Evolutionary conservation across 345 rosid species (phyloP), one percentile per base, ranked within the genome.

Genomic region (Hypericum androsaemum): DNA sequence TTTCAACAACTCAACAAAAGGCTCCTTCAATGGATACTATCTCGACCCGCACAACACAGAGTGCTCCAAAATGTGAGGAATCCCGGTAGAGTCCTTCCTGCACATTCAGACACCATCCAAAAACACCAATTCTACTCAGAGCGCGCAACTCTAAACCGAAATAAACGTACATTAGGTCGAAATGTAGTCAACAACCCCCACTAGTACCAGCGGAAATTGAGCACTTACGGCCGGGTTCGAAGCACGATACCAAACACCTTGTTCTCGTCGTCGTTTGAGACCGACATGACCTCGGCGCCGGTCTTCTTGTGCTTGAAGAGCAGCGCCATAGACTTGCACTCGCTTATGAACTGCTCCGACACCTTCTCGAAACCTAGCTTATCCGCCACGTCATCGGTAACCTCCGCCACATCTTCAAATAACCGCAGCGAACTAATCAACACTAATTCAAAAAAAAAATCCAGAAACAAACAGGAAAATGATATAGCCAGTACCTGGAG

Each of bases 1-100:
- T 63, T 88, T 92, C 56, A 92, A 71, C 45, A 92, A 59, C 64
- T 92, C 98, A 61, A 88, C 98, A 70, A 92, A 92, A 8, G 98
- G 98, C 69, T 92, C 98, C 72, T 92, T 92, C 62, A 92, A 71
- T 7, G 97, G 97, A 63, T 88, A 92, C 76, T 92, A 88, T 53
- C 94, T 77, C 14, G 98, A 92, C 48, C 98, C 98, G 62, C 98
- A 92, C 10, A 92, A 71, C 7, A 92, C 98, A 53, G 97, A 85
- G 70, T 92, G 98, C 63, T 92, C 97, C 75, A 92, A 59, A 62
- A 92, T 88, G 78, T 88, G 98, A 11, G 98, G 98, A 67, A 92
- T 88, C 54, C 95, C 98, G 51, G 97, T 85, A 39, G 98, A 92
- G 83, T 92, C 84, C 67, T 78, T 79, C 65, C 98, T 88, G 80